Evolutionary conservation across 495 filamentous ascomycete genomes (phyloP), one percentile per base, ranked within the genome.

Genomic region (Aspergillus homomorphus): DNA sequence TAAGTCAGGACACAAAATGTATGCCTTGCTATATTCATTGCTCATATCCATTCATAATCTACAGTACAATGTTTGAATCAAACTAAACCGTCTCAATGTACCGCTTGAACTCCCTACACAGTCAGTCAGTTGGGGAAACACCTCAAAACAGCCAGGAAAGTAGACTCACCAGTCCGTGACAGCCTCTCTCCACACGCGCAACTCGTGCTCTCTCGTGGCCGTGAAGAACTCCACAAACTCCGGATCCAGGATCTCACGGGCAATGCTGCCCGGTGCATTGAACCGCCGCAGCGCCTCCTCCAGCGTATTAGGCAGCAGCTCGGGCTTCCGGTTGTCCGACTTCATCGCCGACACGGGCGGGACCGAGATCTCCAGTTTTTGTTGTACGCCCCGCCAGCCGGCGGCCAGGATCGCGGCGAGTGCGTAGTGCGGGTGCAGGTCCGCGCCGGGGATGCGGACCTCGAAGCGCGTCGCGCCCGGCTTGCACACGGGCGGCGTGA

Each of bases 211-310:
- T 53, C 92, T 82, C 19, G 92, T 96, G n/a, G 92, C 92, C 3
- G 86, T 88, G 75, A 82, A 97, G 68, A 96, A 93, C 4, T 96
- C 91, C 15, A 97, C 92, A 74, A 97, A 97, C 16, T 91, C 89
- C 62, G 92, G 83, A 0, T 90, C 91, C 62, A 97, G 87, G 1
- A 92, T 89, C 72, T 96, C 87, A 52, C 92, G 75, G 24, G 92
- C 92, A 19, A 96, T 79, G 64, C 91, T 96, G 10, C 79, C 87
- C 33, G 80, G 73, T 8, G 67, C 82, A 67, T 73, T 79, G 82
- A 71, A 97, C 88, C 60, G 79, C 75, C 48, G 82, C 79, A 9
- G 82, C 88, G 91, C 92, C 68, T 94, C 89, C 57, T 85, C 86
- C 58, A 97, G 57, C 14, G 76, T 87, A 74, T 86, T 94, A 18